A percentile compares a stretch with the other conserved stretches of the same genome.
These are phyloP conservation scores for Leccinellum albellum DNA, from an alignment of 768 basidiomycete species.

Conservation along the genomic window DNA sequence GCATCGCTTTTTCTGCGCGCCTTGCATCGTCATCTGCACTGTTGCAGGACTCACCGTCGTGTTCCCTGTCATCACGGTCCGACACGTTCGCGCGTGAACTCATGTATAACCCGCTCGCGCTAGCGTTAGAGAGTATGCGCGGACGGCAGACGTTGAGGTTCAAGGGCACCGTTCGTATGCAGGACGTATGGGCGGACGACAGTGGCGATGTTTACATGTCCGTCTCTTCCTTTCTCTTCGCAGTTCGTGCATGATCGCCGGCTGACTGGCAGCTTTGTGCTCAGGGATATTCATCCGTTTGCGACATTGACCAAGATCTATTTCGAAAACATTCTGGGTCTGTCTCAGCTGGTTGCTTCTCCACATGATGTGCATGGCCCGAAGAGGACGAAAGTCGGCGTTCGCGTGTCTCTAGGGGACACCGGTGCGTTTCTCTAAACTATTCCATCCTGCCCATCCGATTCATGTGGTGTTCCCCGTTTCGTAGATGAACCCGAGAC, in stretches of 20 bases:
- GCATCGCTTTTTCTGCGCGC: conserved; percentile 61
- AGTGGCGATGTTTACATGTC: conserved; percentile 46
- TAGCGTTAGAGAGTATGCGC: conserved; percentile 79
- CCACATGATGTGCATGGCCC: conserved; percentile 18
- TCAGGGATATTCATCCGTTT: conserved; percentile 67
- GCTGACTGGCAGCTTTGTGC: background rate
- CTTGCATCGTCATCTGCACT: conserved; percentile 32
- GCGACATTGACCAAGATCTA: conserved; percentile 60
- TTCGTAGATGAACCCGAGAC: conserved; percentile 62
- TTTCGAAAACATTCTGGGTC: conserved; percentile 68
- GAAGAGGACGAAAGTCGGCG: conserved; percentile 47
- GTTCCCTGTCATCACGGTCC: conserved; percentile 16
- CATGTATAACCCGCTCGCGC: conserved; percentile 63
- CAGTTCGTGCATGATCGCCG: background rate
- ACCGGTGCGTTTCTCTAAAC: conserved; percentile 38
- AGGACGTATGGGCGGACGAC: conserved; percentile 59
- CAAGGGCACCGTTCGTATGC: conserved; percentile 48
- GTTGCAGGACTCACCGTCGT: conserved; percentile 27
- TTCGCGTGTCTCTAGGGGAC: conserved; percentile 70
- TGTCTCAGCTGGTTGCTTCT: conserved; percentile 34
- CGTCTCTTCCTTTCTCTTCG: conserved; percentile 28
- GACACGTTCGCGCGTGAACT: conserved; percentile 34
- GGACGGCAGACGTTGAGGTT: conserved; percentile 62
- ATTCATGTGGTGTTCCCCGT: background rate
- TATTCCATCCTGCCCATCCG: background rate